Base-by-base conservation (phyloP, 345 rosid species). In the Eucalyptus marginata region DNA sequence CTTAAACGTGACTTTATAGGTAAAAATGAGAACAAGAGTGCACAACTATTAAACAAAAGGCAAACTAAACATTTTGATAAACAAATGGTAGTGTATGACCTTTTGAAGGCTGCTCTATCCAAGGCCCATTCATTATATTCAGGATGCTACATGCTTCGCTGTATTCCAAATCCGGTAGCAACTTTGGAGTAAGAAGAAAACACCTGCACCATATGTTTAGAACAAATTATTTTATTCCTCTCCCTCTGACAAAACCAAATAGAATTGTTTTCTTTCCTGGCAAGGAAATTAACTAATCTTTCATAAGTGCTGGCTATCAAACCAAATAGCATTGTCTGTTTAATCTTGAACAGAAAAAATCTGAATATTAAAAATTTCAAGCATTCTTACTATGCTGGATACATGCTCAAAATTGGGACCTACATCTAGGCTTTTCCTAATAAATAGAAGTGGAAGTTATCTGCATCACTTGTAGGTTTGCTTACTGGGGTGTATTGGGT, bases 101-200 rank as follows among this genome's bases (percentile, higher is more conserved):
- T 96, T 96, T 90, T 8, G 98, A 94, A 54, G 99, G 95, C 90
- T 94, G 93, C 85, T 93, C 94, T 49, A 96, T 96, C 98, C 98
- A 97, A 50, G 99, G 99, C 22, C 99, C 99, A 25, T 96, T 97
- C 99, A 97, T 96, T 91, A 97, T 95, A 89, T 96, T 96, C 88
- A 97, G 91, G 89, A 96, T 94, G 95, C 98, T 97, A 88, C 99
- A 96, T 3, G 97, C 99, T 91, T 97, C 97, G 47, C 97, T 95
- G 91, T 95, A 97, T 87, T 97, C 98, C 90, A 97, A 94, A 90
- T 97, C 95, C 3, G 98, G 95, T 79, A 97, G 95, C 90, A 97
- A 92, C 93, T 97, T 97, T 14, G 99, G 98, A 16, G 99, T 97
- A 27, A 97, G 94, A 81, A 97, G 91, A 94, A 97, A 97, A 90